Conservation (phyloP, 306 rosid species). For the Begonia fuchsioides region DNA sequence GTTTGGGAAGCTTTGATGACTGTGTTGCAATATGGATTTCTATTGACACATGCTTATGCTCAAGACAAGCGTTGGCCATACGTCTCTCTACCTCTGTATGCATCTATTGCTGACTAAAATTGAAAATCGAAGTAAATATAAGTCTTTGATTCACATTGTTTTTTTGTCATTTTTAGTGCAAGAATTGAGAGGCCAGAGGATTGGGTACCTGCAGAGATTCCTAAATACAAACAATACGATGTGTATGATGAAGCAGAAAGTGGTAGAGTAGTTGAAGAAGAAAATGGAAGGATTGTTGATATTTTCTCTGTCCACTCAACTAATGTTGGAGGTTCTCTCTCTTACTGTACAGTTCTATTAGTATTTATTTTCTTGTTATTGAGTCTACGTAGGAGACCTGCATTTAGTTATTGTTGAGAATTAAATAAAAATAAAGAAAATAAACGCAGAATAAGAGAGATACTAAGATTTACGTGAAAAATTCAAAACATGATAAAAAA, state of each 20-base stretch:
- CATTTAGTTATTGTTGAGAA: no score
- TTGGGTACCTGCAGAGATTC: constrained; percentile 76
- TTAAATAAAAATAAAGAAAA: no score
- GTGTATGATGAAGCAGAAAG: constrained; percentile 23
- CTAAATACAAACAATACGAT: constrained; percentile 11
- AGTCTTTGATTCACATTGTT: constrained; percentile 15
- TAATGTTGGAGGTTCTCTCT: constrained; percentile 25
- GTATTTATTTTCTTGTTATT: neutral
- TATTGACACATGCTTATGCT: constrained; percentile 86
- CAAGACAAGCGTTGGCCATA: constrained; percentile 97
- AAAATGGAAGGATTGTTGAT: constrained; percentile 21
- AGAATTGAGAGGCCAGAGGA: constrained; percentile 82
- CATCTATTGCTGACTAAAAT: constrained; percentile 5
- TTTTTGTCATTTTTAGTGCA: constrained; percentile 34
- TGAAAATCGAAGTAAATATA: neutral
- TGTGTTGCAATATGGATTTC: constrained; percentile 65
- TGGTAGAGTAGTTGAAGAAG: constrained; percentile 18
- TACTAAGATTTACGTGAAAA: no score
- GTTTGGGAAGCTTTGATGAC: constrained; percentile 91
- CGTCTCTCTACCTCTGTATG: constrained; percentile 70
- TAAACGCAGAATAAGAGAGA: no score
- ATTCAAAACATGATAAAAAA: no score
- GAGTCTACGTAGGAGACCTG: no score
- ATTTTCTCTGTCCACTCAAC: constrained; percentile 52
- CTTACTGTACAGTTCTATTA: neutral